Evolutionary conservation across 176 grass and related monocot genomes (phyloP).

Genomic region (Cenchrus americanus): DNA sequence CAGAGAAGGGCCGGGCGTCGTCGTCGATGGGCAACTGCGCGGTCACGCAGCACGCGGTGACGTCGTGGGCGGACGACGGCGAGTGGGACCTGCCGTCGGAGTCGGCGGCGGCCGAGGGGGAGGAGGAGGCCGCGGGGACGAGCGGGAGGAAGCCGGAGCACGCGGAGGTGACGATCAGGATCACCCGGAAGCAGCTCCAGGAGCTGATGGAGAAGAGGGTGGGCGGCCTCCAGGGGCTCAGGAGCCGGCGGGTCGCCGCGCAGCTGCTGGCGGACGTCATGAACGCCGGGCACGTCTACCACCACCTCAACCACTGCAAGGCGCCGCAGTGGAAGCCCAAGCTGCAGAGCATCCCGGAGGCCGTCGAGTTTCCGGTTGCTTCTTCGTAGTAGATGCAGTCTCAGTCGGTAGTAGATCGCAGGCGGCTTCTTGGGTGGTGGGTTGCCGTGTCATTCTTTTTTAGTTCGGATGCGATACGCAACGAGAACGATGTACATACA

Average conservation of each 20-base stretch:
- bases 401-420: too few species aligned
- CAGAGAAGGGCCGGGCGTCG: neutral
- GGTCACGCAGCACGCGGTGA: slow-evolving; percentile 47
- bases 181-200: slow-evolving; percentile 64
- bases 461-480: neutral
- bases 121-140: neutral
- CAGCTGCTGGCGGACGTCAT: slow-evolving; percentile 63
- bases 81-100: slow-evolving; percentile 48
- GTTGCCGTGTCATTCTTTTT: slow-evolving; percentile 28
- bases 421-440: neutral
- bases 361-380: slow-evolving; percentile 29
- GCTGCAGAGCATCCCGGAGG: slow-evolving; percentile 72
- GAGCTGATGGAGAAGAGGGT: slow-evolving; percentile 51
- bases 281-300: slow-evolving; percentile 59
- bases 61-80: slow-evolving; percentile 67
- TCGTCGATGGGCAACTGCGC: slow-evolving; percentile 71
- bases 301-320: slow-evolving; percentile 27
- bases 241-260: slow-evolving; percentile 33
- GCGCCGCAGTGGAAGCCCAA: slow-evolving; percentile 57
- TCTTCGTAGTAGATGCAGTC: neutral
- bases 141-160: neutral
- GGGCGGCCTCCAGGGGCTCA: neutral
- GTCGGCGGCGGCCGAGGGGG: neutral
- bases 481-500: slow-evolving; percentile 46
- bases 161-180: slow-evolving; percentile 70